A percentile compares a stretch with the other conserved stretches of the same genome.
Evolutionary conservation across 2,329 filamentous ascomycete genomes (phyloP).

Genomic region (Ustulina deusta): DNA sequence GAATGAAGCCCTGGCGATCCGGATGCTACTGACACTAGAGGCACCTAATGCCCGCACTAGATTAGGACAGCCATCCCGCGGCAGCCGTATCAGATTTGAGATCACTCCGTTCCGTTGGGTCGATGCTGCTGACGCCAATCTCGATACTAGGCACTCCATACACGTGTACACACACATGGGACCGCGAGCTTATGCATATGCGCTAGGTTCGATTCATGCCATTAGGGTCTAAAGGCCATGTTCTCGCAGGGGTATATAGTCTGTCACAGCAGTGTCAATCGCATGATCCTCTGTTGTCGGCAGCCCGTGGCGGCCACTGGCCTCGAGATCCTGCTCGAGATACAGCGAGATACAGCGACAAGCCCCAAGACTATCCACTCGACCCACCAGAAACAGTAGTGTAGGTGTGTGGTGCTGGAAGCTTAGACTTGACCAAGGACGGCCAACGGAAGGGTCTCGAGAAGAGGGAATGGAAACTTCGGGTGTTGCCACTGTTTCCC

Average conservation of each 20-base stretch:
- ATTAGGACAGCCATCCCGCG: slow-evolving; percentile 38
- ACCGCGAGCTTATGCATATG: slow-evolving; percentile 36
- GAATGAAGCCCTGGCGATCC: slow-evolving; percentile 32
- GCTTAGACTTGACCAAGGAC: background rate
- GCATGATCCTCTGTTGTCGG: slow-evolving; percentile 29
- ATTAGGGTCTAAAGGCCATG: slow-evolving; percentile 34
- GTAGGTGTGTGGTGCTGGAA: slow-evolving; percentile 1
- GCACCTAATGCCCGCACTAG: slow-evolving; percentile 15
- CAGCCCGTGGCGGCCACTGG: slow-evolving; percentile 16
- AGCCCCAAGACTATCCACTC: slow-evolving; percentile 16
- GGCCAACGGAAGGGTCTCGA: slow-evolving; percentile 11
- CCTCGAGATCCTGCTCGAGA: slow-evolving; percentile 20
- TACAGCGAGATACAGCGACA: slow-evolving; percentile 14
- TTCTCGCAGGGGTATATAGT: slow-evolving; percentile 30
- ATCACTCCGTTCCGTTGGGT: slow-evolving; percentile 49
- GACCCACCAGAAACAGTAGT: background rate
- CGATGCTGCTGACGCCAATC: slow-evolving; percentile 47
- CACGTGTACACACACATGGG: slow-evolving; percentile 30
- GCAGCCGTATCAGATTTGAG: slow-evolving; percentile 42
- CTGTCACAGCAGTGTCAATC: slow-evolving; percentile 19
- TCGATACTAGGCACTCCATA: slow-evolving; percentile 36
- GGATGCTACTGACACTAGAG: slow-evolving; percentile 35
- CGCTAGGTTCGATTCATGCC: slow-evolving; percentile 30
- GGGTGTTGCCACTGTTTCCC: slow-evolving; percentile 15
- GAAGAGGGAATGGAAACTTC: slow-evolving; percentile 17